Base-by-base conservation (phyloP, 2,329 filamentous ascomycete species). In the Botrytis hyacinthi region DNA sequence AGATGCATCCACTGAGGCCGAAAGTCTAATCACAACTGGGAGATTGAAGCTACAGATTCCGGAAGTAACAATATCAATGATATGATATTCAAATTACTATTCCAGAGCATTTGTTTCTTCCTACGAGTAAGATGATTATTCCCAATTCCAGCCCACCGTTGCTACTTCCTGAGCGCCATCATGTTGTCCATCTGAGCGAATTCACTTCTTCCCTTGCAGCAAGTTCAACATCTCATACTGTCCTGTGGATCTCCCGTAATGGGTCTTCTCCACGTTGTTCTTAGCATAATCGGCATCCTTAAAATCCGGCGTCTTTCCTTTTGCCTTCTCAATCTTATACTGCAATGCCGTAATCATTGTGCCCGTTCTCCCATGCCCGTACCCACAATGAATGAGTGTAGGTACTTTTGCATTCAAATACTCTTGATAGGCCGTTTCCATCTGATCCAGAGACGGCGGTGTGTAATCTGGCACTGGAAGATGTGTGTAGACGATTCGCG, bases 261-360 rank as follows among this genome's bases (percentile, higher is more conserved):
- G 44, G 7, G 4, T 16, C 42, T 35, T 32, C 44, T 66, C 62
- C 10, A 66, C 62, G 3, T 66, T 12, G 8, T 66, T 66, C 7
- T 7, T 48, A 7, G 14, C 6, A 35, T 66, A 66, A 48, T 66
- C 62, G 0, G 2, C 2, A 48, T 35, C 20, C 12, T 4, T 7
- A 22, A 66, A 66, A 44, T 35, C 2, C 18, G 20, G 29, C 20
- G 1, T 35, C 32, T 37, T 66, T 32, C 42, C 62, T n/a, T 66
- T 66, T 12, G 29, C 42, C 42, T 35, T 48, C 42, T 66, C 42
- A 48, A 35, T 66, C 42, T 66, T 48, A 16, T 48, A 66, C 20
- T 66, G 62, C 42, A 66, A 26, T 18, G 62, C 62, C 9, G 62
- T 66, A 26, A 66, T 66, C 62, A 66, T 66, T 32, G 44, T 66